Percentiles rank a stretch among this genome's conserved stretches.
Conservation (phyloP, 495 filamentous ascomycete species). For the Tirmania nivea region DNA sequence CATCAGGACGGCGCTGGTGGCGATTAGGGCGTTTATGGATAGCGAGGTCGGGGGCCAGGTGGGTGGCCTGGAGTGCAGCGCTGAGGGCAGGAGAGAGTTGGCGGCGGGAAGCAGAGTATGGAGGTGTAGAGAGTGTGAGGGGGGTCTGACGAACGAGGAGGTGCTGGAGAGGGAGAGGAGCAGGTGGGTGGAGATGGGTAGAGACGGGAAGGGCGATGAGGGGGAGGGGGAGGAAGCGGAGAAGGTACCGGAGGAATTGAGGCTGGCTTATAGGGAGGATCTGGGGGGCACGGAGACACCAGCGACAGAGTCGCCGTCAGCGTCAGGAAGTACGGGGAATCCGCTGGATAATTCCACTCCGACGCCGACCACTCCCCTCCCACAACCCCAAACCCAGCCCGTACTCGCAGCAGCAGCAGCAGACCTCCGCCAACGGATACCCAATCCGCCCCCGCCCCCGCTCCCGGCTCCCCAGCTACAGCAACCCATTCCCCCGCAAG, state of each 20-base stretch:
- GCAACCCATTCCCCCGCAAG: not conserved
- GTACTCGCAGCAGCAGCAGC: not conserved
- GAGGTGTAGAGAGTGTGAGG: conserved; percentile 40
- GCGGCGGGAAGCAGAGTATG: conserved; percentile 40
- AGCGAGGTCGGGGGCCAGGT: conserved; percentile 57
- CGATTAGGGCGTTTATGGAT: conserved; percentile 52
- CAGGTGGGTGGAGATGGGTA: conserved; percentile 30
- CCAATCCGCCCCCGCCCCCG: not conserved
- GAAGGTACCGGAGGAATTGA: conserved; percentile 34
- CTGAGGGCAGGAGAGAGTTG: conserved; percentile 37
- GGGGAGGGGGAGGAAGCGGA: conserved; percentile 30
- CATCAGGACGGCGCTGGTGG: conserved; percentile 54
- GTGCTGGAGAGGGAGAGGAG: conserved; percentile 46
- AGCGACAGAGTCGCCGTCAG: not conserved
- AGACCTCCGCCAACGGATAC: too few species aligned
- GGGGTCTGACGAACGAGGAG: conserved; percentile 41
- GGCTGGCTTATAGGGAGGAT: conserved; percentile 35
- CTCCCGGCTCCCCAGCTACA: not conserved
- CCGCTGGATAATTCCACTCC: too few species aligned
- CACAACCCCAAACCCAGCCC: not conserved
- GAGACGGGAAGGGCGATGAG: conserved; percentile 26
- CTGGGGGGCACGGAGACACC: conserved; percentile 10
- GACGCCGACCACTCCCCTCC: not conserved
- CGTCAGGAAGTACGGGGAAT: too few species aligned
- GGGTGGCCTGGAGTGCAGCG: conserved; percentile 58